These are phyloP conservation scores for Dictyostelium firmibasis DNA, from an alignment of 78 protist species.

Conservation along the genomic window DNA sequence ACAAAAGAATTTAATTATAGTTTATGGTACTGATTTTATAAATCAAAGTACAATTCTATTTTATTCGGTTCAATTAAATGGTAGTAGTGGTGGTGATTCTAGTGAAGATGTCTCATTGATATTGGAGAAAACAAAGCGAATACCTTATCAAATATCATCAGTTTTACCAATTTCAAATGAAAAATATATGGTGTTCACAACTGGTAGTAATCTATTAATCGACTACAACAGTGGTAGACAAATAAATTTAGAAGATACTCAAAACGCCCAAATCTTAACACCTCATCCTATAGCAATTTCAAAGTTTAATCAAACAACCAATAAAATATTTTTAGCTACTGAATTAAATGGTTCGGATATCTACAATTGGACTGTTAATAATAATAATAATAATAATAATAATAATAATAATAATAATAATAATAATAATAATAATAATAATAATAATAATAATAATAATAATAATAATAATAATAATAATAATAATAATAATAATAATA, in stretches of 20 bases:
- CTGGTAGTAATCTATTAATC: background rate
- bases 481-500: background rate
- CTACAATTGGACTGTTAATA: background rate
- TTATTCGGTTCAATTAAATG: constrained; percentile 5
- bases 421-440: background rate
- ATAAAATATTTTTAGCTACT: constrained; percentile 12
- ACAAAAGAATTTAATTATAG: constrained; percentile 26
- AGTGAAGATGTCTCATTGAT: background rate
- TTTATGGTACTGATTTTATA: constrained; percentile 26
- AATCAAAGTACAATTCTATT: background rate
- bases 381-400: background rate
- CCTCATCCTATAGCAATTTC: background rate
- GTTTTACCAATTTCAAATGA: background rate
- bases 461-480: too few species aligned
- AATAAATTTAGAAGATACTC: background rate
- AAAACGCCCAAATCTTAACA: background rate
- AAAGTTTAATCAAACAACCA: background rate
- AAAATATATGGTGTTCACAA: background rate
- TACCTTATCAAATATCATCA: background rate
- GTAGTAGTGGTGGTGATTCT: background rate
- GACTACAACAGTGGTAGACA: background rate
- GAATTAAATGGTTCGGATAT: background rate
- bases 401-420: too few species aligned
- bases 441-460: background rate
- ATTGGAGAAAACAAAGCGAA: background rate